A percentile compares a stretch with the other conserved stretches of the same genome.
Evolutionary conservation across 306 rosid genomes (phyloP).

Genomic region (Trifolium fragiferum): DNA sequence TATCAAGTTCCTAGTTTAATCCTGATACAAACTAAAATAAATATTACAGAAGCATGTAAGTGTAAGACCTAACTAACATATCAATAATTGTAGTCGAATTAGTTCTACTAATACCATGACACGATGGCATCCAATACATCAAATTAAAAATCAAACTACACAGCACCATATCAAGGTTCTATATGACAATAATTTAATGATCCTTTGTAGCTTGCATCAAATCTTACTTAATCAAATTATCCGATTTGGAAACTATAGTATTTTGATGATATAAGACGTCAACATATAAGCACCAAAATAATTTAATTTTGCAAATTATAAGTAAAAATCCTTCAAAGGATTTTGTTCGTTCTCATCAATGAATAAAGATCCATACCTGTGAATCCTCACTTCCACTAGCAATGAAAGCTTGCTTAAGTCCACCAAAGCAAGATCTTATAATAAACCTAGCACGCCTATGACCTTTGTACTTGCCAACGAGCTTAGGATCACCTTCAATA

Average conservation of each 20-base stretch:
- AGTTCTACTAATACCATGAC: background rate
- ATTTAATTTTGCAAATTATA: slow-evolving; percentile 8
- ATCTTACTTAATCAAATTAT: slow-evolving; percentile 7
- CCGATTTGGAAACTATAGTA: background rate
- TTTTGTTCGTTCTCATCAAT: slow-evolving; percentile 10
- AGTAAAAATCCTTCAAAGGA: background rate
- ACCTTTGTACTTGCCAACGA: slow-evolving; percentile 78
- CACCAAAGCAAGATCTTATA: slow-evolving; percentile 97
- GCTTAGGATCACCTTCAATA: slow-evolving; percentile 70
- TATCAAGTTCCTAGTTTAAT: slow-evolving; percentile 31
- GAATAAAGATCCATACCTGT: slow-evolving; percentile 66
- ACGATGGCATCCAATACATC: slow-evolving; percentile 7
- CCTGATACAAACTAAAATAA: slow-evolving; percentile 24
- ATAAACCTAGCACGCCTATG: slow-evolving; percentile 79
- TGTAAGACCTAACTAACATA: background rate
- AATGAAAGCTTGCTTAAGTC: slow-evolving; percentile 82
- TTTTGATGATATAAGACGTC: slow-evolving; percentile 7
- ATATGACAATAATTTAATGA: slow-evolving; percentile 9
- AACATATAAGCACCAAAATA: slow-evolving; percentile 26
- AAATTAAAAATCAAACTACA: background rate
- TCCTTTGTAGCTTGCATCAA: slow-evolving; percentile 1
- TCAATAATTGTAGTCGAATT: slow-evolving; percentile 15
- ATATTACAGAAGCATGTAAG: background rate
- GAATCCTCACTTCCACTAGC: slow-evolving; percentile 99
- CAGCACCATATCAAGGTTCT: slow-evolving; percentile 1